Base-by-base conservation (phyloP, 108 stramenopile species). In the Epithemia pelagica region DNA sequence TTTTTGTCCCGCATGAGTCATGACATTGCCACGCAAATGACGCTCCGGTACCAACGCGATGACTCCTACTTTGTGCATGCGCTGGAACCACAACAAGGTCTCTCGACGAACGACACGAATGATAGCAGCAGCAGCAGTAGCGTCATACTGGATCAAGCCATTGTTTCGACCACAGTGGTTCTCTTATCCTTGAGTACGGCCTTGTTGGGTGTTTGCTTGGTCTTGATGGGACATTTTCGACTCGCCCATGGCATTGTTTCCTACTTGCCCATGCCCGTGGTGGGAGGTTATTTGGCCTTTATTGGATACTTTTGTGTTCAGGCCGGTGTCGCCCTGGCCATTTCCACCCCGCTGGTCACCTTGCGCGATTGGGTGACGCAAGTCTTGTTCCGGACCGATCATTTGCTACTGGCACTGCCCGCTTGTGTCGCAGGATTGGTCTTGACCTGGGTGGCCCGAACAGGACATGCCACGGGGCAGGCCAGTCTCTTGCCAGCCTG, bases 231-330 rank as follows among this genome's bases (percentile, higher is more conserved):
- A 31, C 82, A 88, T 62, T 91, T 96, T 68, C 74, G 80, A 30
- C 66, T 97, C n/a, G 96, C 98, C 21, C 79, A 89, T 68, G n/a
- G n/a, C n/a, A 78, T 86, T 21, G 96, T 99, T 2, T 82, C 93
- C 23, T 97, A 96, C 70, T 82, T 99, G 3, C 98, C 98, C 22
- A 82, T 99, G 78, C 96, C 98, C 1, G 97, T 96, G 52, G 78
- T 82, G 0, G 68, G 75, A 23, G 67, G 96, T 22, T 96, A 96
- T 74, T 64, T 97, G 67, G 96, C 96, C 2, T 97, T 89, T 68
- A 99, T 99, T 67, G 98, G 98, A 0, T 95, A 95, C 61, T 99
- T 99, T 68, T 97, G 97, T 71, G 62, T 91, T 2, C 83, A 95
- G 63, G 96, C 96, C 7, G 96, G 96, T 0, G 75, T 96, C 25